These are phyloP conservation scores for Phytophthora quininea DNA, from an alignment of 352 stramenopile species.

Conservation along the genomic window DNA sequence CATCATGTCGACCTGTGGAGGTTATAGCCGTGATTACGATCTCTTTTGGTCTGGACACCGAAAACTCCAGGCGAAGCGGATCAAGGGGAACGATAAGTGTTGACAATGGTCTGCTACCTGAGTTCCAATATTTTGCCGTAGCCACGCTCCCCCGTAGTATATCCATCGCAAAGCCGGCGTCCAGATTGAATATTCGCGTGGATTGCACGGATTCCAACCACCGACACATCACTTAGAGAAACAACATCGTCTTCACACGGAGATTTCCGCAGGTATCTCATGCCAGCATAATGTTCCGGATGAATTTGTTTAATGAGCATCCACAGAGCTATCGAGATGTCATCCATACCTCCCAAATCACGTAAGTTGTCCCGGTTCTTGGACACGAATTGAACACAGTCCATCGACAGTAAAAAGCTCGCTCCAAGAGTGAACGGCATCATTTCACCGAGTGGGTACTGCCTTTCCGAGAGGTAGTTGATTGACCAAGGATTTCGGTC, in stretches of 20 bases:
- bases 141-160: no score
- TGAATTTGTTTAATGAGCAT: conserved; percentile 54
- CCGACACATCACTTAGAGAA: conserved; percentile 46
- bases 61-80: no score
- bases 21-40: no score
- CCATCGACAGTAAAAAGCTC: conserved; percentile 47
- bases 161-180: conserved; percentile 33
- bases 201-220: conserved; percentile 39
- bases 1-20: no score
- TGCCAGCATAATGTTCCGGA: conserved; percentile 29
- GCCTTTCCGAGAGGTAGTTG: conserved; percentile 21
- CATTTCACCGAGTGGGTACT: conserved; percentile 31
- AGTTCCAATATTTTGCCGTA: no score
- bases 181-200: conserved; percentile 36
- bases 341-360: conserved; percentile 46
- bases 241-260: conserved; percentile 41
- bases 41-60: no score
- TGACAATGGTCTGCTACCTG: no score
- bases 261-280: conserved; percentile 35
- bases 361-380: conserved; percentile 30
- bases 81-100: no score
- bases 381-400: conserved; percentile 42
- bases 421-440: conserved; percentile 20
- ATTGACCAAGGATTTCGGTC: conserved; percentile 14
- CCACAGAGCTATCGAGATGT: conserved; percentile 66